Conservation (phyloP, 164 flowering plant genomes). For the Vitis rupestris region DNA sequence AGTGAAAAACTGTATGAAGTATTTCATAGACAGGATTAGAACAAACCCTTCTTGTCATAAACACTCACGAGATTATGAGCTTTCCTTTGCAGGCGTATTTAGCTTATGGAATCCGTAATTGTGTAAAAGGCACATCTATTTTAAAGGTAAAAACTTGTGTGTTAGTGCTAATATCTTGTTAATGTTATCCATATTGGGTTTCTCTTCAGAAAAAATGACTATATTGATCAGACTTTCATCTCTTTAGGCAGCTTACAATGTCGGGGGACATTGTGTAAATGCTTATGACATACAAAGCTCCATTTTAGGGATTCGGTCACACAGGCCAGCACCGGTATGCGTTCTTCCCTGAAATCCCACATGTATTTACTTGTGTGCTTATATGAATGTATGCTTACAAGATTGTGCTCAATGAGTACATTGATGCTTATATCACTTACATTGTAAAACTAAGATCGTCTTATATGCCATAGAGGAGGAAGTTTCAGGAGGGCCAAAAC, state of each 20-base stretch:
- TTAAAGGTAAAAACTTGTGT: conserved; percentile 38
- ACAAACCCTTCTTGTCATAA: neutral
- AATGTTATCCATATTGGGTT: neutral
- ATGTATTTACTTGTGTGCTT: neutral
- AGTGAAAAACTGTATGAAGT: neutral
- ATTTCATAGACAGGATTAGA: neutral
- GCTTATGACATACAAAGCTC: conserved; percentile 50
- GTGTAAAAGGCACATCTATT: conserved; percentile 28
- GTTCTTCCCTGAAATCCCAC: neutral
- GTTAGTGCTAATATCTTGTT: neutral
- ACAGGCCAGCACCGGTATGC: conserved; percentile 48
- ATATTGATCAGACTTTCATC: neutral
- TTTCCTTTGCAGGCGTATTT: conserved; percentile 55
- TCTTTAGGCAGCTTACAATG: conserved; percentile 67
- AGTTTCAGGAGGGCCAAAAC: too few relatives aligned
- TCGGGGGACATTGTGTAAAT: conserved; percentile 66
- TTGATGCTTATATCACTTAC: too few relatives aligned
- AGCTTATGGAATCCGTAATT: conserved; percentile 50
- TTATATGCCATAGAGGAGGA: neutral
- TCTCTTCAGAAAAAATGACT: neutral
- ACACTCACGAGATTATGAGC: neutral
- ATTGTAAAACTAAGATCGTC: neutral
- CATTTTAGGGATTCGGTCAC: conserved; percentile 53
- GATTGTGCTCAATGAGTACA: too few relatives aligned
- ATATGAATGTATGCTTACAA: neutral